phyloP scores from a whole-genome alignment of 164 flowering plant species.

The Vitis cinerea region DNA sequence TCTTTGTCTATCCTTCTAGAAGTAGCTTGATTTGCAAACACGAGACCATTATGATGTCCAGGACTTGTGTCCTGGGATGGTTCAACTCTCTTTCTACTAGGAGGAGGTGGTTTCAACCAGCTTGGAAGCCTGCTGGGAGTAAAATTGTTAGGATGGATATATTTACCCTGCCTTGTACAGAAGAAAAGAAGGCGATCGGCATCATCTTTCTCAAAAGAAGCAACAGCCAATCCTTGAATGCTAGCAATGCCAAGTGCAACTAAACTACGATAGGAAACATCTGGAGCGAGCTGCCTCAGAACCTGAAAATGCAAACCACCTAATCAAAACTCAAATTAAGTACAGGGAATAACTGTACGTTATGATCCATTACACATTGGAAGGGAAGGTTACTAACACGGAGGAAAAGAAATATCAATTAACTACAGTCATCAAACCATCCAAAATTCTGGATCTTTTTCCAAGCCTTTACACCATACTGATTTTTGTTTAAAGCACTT shows the following conservation, averaged over 20 bases:
- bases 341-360: too few species aligned
- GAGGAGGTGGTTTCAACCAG: conserved; percentile 80
- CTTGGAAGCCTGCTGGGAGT: conserved; percentile 37
- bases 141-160: conserved; percentile 15
- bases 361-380: too few species aligned
- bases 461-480: too few species aligned
- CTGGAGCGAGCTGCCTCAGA: conserved; percentile 91
- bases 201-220: conserved; percentile 93
- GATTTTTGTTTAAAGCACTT: too few species aligned
- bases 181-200: conserved; percentile 88
- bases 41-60: conserved; percentile 2
- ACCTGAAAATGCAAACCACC: conserved; percentile 48
- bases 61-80: conserved; percentile 26
- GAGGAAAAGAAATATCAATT: too few species aligned
- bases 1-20: conserved; percentile 17
- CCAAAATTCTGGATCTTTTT: too few species aligned
- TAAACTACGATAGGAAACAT: conserved; percentile 76
- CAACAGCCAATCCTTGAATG: conserved; percentile 89
- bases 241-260: conserved; percentile 91
- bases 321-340: too few species aligned
- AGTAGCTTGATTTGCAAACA: conserved; percentile 15
- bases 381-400: too few species aligned
- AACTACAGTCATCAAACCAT: too few species aligned
- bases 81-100: conserved; percentile 58
- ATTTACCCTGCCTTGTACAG: conserved; percentile 40